These are phyloP conservation scores for Cordyceps farinosa DNA, from an alignment of 2,329 filamentous ascomycete genomes.

Conservation along the genomic window DNA sequence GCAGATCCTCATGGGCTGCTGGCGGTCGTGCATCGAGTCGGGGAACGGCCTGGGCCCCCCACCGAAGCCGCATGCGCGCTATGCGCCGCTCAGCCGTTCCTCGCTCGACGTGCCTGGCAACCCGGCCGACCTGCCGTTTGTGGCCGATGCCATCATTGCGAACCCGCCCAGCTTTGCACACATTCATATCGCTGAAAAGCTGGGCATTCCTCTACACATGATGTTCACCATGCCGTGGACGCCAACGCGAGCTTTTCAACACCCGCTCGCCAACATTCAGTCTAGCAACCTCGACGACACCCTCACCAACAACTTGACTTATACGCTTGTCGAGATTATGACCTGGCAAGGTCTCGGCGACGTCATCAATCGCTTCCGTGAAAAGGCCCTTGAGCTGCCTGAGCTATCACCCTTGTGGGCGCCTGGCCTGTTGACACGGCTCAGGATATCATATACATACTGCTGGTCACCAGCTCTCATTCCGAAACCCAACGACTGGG, in stretches of 20 bases:
- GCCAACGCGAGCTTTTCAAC: conserved; percentile 78
- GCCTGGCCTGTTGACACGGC: conserved; percentile 70
- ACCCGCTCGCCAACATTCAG: conserved; percentile 80
- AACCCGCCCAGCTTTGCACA: conserved; percentile 77
- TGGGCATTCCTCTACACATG: conserved; percentile 72
- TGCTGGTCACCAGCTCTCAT: conserved; percentile 84
- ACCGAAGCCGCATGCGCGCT: conserved; percentile 42
- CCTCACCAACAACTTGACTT: conserved; percentile 80
- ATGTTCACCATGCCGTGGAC: conserved; percentile 98
- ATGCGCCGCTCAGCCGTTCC: conserved; percentile 43
- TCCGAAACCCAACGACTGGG: conserved; percentile 77
- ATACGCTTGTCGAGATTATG: conserved; percentile 83
- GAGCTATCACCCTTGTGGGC: conserved; percentile 78
- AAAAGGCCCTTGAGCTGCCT: conserved; percentile 69
- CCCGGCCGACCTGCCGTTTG: conserved; percentile 58
- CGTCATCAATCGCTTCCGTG: conserved; percentile 82
- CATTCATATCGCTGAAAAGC: conserved; percentile 69
- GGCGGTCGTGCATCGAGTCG: conserved; percentile 79
- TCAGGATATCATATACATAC: conserved; percentile 82
- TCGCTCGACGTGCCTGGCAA: conserved; percentile 37
- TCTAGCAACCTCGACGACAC: conserved; percentile 70
- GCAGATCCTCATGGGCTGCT: conserved; percentile 78
- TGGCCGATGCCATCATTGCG: conserved; percentile 77
- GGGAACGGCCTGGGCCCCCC: conserved; percentile 60
- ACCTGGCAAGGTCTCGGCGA: conserved; percentile 92